These are phyloP conservation scores for Penicillium parvum DNA, from an alignment of 495 filamentous ascomycete genomes.

Conservation along the genomic window DNA sequence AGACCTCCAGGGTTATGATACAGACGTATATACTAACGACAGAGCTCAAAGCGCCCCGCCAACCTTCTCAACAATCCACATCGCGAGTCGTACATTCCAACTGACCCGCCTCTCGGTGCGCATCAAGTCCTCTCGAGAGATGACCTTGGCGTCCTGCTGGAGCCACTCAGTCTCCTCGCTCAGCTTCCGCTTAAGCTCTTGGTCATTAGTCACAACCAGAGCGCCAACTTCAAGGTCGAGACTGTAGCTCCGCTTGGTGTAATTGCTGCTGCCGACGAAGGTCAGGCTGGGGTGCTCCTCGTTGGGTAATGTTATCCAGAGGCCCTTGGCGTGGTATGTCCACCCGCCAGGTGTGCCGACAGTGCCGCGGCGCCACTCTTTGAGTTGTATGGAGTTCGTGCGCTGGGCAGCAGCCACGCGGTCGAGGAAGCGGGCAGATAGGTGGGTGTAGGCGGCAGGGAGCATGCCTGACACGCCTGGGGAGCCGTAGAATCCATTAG, in stretches of 20 bases:
- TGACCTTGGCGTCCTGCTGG: slow-evolving; percentile 60
- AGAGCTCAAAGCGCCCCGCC: slow-evolving; percentile 66
- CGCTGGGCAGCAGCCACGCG: slow-evolving; percentile 55
- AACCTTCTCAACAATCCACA: slow-evolving; percentile 79
- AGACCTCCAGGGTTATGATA: not conserved
- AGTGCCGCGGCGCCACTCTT: slow-evolving; percentile 84
- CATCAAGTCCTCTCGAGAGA: slow-evolving; percentile 71
- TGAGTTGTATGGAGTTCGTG: slow-evolving; percentile 63
- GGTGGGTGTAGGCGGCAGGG: slow-evolving; percentile 84
- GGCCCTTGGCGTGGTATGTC: slow-evolving; percentile 97
- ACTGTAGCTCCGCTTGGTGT: slow-evolving; percentile 88
- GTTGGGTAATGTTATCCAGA: slow-evolving; percentile 78
- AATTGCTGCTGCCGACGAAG: slow-evolving; percentile 88
- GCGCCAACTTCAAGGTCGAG: slow-evolving; percentile 87
- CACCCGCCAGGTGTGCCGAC: slow-evolving; percentile 78
- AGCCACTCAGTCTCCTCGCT: slow-evolving; percentile 76
- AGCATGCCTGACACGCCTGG: slow-evolving; percentile 84
- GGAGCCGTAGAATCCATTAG: slow-evolving; percentile 94
- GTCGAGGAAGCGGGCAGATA: slow-evolving; percentile 76
- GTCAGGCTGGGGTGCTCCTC: slow-evolving; percentile 64
- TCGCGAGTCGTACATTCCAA: slow-evolving; percentile 77
- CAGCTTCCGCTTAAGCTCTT: slow-evolving; percentile 64
- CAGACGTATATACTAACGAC: slow-evolving; percentile 6
- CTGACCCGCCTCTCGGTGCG: slow-evolving; percentile 77
- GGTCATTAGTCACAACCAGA: slow-evolving; percentile 76